These are phyloP conservation scores for Closterium sp. DNA, from an alignment of 139 green algal species.

Conservation along the genomic window DNA sequence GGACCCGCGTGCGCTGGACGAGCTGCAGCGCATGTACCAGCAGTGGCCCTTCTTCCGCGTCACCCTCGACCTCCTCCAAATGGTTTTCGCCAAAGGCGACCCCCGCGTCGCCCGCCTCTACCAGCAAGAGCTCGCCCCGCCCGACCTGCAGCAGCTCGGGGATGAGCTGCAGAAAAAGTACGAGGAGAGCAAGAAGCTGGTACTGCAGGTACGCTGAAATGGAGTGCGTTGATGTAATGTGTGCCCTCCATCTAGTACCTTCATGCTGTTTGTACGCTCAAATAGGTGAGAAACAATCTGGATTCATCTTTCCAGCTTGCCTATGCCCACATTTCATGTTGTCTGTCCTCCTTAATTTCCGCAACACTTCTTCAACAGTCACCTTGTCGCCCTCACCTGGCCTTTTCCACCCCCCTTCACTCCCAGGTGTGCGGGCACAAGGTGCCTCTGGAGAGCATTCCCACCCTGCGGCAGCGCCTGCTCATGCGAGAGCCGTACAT, in stretches of 20 bases:
- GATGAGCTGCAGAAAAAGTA: slow-evolving; percentile 35
- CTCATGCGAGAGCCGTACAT: slow-evolving; percentile 52
- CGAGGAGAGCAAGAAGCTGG: slow-evolving; percentile 17
- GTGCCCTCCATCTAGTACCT: too few relatives aligned
- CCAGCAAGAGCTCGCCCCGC: slow-evolving; percentile 41
- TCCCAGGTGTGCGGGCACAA: slow-evolving; percentile 19
- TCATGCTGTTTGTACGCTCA: too few relatives aligned
- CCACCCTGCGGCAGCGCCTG: slow-evolving; percentile 49
- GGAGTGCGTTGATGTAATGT: neutral
- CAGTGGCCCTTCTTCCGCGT: slow-evolving; percentile 96
- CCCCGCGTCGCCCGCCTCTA: slow-evolving; percentile 42
- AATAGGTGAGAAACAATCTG: too few relatives aligned
- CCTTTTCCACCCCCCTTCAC: too few relatives aligned
- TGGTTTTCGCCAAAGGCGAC: slow-evolving; percentile 59
- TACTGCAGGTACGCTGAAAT: slow-evolving; percentile 34
- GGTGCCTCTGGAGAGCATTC: slow-evolving; percentile 12
- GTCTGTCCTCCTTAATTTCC: too few relatives aligned
- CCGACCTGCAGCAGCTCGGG: slow-evolving; percentile 43
- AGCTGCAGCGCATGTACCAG: slow-evolving; percentile 87
- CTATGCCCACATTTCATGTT: too few relatives aligned
- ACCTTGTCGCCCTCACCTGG: too few relatives aligned
- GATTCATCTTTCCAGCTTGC: too few relatives aligned
- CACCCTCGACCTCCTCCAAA: slow-evolving; percentile 63
- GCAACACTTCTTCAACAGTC: too few relatives aligned
- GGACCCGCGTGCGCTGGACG: slow-evolving; percentile 56